These are phyloP conservation scores for Coix lacrymajobi DNA, from an alignment of 176 grass and related monocot species.

Conservation along the genomic window DNA sequence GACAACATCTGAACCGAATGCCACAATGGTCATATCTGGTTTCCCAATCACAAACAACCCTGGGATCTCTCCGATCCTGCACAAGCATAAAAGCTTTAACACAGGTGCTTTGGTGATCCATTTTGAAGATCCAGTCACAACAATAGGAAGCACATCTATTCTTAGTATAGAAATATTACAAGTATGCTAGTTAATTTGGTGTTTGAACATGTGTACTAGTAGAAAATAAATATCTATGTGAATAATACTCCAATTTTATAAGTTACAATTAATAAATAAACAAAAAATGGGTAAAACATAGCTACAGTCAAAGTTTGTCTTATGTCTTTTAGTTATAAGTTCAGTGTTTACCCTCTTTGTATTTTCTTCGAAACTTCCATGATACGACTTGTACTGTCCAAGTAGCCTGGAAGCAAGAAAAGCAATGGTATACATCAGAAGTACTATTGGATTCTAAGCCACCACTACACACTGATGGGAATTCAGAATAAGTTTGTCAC, in stretches of 20 bases:
- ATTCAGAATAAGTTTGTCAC: constrained; percentile 42
- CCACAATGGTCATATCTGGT: constrained; percentile 83
- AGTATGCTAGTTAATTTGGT: neutral
- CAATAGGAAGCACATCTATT: neutral
- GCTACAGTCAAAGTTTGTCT: neutral
- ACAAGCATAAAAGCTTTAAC: constrained; percentile 1
- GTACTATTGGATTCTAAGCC: constrained; percentile 7
- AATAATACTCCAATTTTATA: neutral
- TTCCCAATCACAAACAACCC: constrained; percentile 83
- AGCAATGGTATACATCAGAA: constrained; percentile 13
- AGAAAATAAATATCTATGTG: neutral
- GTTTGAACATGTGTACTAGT: neutral
- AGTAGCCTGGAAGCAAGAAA: constrained; percentile 55
- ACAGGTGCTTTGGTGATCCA: neutral
- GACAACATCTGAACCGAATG: constrained; percentile 63
- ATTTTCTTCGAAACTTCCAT: constrained; percentile 97
- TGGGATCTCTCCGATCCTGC: constrained; percentile 77
- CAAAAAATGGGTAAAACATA: neutral
- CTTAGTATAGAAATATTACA: neutral
- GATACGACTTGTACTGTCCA: constrained; percentile 75
- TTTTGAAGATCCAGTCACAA: neutral
- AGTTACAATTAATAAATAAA: neutral
- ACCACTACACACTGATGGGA: neutral
- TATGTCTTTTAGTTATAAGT: neutral
- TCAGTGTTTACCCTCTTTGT: constrained; percentile 60